Conservation (phyloP, 306 rosid genomes). For the Cicer arietinum region DNA sequence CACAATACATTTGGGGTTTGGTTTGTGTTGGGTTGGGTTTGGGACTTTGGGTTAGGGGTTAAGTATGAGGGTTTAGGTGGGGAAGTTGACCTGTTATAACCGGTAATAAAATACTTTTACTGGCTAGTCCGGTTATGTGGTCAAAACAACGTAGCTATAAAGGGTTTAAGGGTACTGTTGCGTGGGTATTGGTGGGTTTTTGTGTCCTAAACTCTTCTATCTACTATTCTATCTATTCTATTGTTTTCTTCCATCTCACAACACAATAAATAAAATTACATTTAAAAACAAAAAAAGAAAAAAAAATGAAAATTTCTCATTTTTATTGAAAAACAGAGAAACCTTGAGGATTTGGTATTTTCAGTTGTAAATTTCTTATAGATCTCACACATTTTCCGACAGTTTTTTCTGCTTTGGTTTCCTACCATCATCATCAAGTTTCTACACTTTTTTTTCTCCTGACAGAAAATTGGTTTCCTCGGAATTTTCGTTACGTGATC, state of each 20-base stretch:
- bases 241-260: constrained; percentile 25
- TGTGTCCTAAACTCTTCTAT: constrained; percentile 50
- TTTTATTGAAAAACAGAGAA: constrained; percentile 36
- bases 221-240: constrained; percentile 43
- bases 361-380: constrained; percentile 36
- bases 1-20: constrained; percentile 13
- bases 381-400: constrained; percentile 28
- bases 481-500: constrained; percentile 51
- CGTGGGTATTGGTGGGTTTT: constrained; percentile 57
- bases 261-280: not conserved
- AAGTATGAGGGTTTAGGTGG: constrained; percentile 50
- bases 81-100: constrained; percentile 46
- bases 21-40: constrained; percentile 17
- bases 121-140: constrained; percentile 69
- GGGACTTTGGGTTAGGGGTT: constrained; percentile 40
- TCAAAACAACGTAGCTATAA: constrained; percentile 51
- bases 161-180: constrained; percentile 82
- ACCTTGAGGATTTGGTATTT: constrained; percentile 34
- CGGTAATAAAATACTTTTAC: constrained; percentile 52
- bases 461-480: constrained; percentile 23
- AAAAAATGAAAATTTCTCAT: constrained; percentile 18
- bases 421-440: not conserved
- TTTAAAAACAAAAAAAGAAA: not conserved
- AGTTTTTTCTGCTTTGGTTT: constrained; percentile 8
- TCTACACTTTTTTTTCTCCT: not conserved